Evolutionary conservation across 2,329 filamentous ascomycete genomes (phyloP), one percentile per base, ranked within the genome.

Genomic region (Scedosporium boydii): DNA sequence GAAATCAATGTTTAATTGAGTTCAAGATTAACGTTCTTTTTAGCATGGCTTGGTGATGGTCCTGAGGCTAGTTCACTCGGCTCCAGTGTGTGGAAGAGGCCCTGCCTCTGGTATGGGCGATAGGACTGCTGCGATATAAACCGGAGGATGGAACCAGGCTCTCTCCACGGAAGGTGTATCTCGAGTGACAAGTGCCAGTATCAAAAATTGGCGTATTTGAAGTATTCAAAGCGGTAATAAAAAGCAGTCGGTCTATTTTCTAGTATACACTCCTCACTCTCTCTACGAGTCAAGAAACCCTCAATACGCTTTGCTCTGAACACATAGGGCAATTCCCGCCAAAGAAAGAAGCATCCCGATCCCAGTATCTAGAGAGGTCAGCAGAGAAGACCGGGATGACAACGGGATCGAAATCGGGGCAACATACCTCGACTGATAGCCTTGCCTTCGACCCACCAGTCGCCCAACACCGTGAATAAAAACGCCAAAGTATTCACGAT

Each of bases 401-500:
- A 34, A 21, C n/a, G 23, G 34, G 26, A n/a, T n/a, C 18, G 59
- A 26, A 26, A 34, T 29, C 6, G 34, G 18, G 57, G 9, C 53
- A 23, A 76, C 82, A 70, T 77, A 92, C 90, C 85, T 79, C 86
- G 83, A 67, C 87, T 90, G 65, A 98, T 96, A 1, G 93, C 89
- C 73, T 97, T 98, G 64, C 86, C 86, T 69, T 97, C 93, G 0
- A 93, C 91, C 80, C 88, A 96, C 92, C 93, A 98, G 69, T 98
- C 93, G 0, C 93, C 93, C 12, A 97, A 70, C 1, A 97, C 93
- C 0, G 93, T 98, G 71, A 97, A 98, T n/a, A 98, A 75, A 68
- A 98, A 98, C 0, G 93, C 93, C 70, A 96, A 77, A 0, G 92
- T 96, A 70, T 98, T 98, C 1, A 93, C 93, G 65, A 98, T 95